Base-by-base conservation (phyloP, 2,329 filamentous ascomycete species). In the Pseudogymnoascus sp. region DNA sequence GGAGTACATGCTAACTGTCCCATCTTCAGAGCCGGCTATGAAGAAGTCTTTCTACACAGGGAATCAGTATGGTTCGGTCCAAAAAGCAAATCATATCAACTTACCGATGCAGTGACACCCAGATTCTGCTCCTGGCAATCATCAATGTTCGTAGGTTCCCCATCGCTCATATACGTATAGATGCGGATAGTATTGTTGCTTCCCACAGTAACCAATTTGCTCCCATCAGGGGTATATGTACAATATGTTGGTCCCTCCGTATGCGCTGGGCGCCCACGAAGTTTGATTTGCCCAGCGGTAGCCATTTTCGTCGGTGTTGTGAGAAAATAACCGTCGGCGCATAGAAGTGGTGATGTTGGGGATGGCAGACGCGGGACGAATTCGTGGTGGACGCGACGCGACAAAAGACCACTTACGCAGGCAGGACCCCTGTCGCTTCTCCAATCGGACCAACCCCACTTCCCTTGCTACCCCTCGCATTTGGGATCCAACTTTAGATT, bases 1-100 rank as follows among this genome's bases (percentile, higher is more conserved):
- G n/a, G 88, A 89, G 76, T 95, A 99, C 67, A 91, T 84, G 77
- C 88, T 95, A 68, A 99, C 90, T n/a, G 88, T 94, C 69, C 95
- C 94, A 74, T 97, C 92, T 73, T 99, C 92, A 18, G 90, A 89
- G 26, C 91, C 94, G 63, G 90, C 85, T 45, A 97, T 83, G 71
- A 96, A 95, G 72, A 89, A 91, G 62, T 88, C 83, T 69, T 92
- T 83, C 82, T 85, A 64, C 13, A 48, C 23, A 10, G 30, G 23
- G 2, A 59, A 52, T 69, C 61, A 68, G 63, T 41, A 64, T 13
- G 3, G 23, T 15, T 41, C 15, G 3, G 30, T 34, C 10, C 19
- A 33, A 41, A 33, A 19, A 23, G n/a, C n/a, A 19, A 34, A 35
- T 15, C 6, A 10, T 23, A 41, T 8, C 30, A 33, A 64, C 65